Base-by-base conservation (phyloP, 2,329 filamentous ascomycete genomes). In the Pseudocercospora vitis region DNA sequence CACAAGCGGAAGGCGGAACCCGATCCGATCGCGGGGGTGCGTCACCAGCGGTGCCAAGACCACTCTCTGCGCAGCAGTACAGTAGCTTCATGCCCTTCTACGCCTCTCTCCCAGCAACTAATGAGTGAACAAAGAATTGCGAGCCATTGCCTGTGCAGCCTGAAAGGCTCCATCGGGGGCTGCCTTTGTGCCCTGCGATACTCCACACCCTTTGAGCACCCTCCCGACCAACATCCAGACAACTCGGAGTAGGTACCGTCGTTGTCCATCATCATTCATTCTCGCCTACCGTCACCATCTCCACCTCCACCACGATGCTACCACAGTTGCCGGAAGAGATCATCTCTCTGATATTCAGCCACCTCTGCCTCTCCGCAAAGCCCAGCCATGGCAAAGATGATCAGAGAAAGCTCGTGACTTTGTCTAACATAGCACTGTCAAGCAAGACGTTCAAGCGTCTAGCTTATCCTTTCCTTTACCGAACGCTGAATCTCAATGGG, bases 1-100 rank as follows among this genome's bases (percentile, higher is more conserved):
- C 37, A 40, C 37, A 40, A 11, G 37, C 37, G 37, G 37, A 40
- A 40, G 37, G 35, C 12, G 35, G n/a, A n/a, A n/a, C n/a, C 18
- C 23, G 35, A 14, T 19, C 35, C 8, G 4, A n/a, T n/a, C 31
- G 35, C 14, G 11, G 35, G 11, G 35, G 37, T 19, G 4, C 37
- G 23, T 18, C 37, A 18, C 23, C 37, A 40, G n/a, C 37, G 19
- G 37, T 19, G 37, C 19, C 7, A 39, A n/a, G 19, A 21, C 6
- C 26, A 29, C 6, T 7, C 26, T 29, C 26, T 29, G 26, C 26
- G 11, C 26, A 29, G n/a, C n/a, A n/a, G n/a, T n/a, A n/a, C n/a
- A n/a, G n/a, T n/a, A n/a, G n/a, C n/a, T n/a, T n/a, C n/a, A n/a
- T n/a, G n/a, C n/a, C n/a, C n/a, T n/a, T n/a, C n/a, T n/a, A n/a